Base-by-base conservation (phyloP, 2,329 filamentous ascomycete genomes). In the Clonostachys byssicola region DNA sequence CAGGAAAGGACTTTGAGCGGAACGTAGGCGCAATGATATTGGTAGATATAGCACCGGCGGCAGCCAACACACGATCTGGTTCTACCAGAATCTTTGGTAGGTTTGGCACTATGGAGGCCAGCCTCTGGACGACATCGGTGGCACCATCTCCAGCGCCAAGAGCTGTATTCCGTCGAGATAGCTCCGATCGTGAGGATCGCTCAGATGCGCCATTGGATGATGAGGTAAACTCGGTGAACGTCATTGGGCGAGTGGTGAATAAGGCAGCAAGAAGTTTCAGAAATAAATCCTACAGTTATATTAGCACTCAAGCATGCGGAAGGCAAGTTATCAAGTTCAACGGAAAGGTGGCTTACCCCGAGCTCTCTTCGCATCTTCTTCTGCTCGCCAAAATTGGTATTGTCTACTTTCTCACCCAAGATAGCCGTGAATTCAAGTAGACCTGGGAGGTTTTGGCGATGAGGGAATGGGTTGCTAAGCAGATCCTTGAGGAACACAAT, bases 331-430 rank as follows among this genome's bases (percentile, higher is more conserved):
- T 39, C 12, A 39, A 12, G 49, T 18, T 4, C 3, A 40, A 35
- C 20, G 18, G 5, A 43, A 40, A 35, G 7, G 23, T 39, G 12
- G 78, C 87, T 67, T 75, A 92, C 89, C 20, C 89, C 89, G 16
- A 97, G 73, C 50, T 97, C 92, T 61, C 88, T 82, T 51, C 92
- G 83, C 90, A 96, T 96, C 65, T 87, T 91, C 45, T 85, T 80
- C 67, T 96, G 89, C 68, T 97, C 92, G 34, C 92, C 92, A 67
- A 96, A 97, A 57, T 92, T 96, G 12, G 92, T 99, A 57, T 99
- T 96, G 64, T 96, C 92, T 44, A 97, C 88, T 72, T 99, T 99
- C 62, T 94, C 88, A 2, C 94, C 92, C 36, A 99, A 72, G 38
- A 95, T 88, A 2, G 89, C 88, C 1, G 90, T 88, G 59, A 97